These are phyloP conservation scores for Aspergillus felis DNA, from an alignment of 2,329 filamentous ascomycete species.

Conservation along the genomic window DNA sequence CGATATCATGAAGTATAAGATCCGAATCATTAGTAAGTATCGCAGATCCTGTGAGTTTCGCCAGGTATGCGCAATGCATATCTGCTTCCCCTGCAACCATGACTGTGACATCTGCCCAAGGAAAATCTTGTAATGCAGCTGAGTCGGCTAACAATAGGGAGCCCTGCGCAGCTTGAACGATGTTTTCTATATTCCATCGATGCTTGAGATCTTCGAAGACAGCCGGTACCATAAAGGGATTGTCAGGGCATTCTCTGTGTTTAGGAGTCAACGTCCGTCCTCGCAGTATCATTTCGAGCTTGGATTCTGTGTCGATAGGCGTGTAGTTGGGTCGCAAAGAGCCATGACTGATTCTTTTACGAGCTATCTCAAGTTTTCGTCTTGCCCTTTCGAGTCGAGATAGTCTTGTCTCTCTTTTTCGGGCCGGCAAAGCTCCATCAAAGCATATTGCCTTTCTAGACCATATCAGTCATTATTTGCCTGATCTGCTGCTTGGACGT, in stretches of 20 bases:
- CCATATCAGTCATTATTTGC: constrained; percentile 7
- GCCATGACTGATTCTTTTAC: constrained; percentile 32
- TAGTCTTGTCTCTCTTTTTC: constrained; percentile 62
- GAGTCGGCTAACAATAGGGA: constrained; percentile 27
- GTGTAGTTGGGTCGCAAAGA: constrained; percentile 16
- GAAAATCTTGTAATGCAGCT: constrained; percentile 14
- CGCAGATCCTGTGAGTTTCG: constrained; percentile 54
- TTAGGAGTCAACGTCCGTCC: constrained; percentile 21
- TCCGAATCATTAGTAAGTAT: constrained; percentile 84
- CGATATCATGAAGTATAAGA: constrained; percentile 70
- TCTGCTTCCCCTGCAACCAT: constrained; percentile 85
- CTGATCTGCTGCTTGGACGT: constrained; percentile 27
- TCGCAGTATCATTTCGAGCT: constrained; percentile 24
- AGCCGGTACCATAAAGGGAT: constrained; percentile 71
- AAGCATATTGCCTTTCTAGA: constrained; percentile 70
- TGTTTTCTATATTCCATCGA: constrained; percentile 30
- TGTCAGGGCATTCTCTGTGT: constrained; percentile 45
- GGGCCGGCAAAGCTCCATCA: constrained; percentile 71
- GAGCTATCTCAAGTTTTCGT: constrained; percentile 51
- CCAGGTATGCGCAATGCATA: constrained; percentile 66
- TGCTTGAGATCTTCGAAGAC: constrained; percentile 67
- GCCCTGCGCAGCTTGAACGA: constrained; percentile 15
- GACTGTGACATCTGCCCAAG: constrained; percentile 40
- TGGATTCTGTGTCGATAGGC: constrained; percentile 3
- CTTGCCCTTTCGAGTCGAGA: constrained; percentile 58